These are phyloP conservation scores for Lipomyces orientalis DNA, from an alignment of 805 yeast genomes.

Conservation along the genomic window DNA sequence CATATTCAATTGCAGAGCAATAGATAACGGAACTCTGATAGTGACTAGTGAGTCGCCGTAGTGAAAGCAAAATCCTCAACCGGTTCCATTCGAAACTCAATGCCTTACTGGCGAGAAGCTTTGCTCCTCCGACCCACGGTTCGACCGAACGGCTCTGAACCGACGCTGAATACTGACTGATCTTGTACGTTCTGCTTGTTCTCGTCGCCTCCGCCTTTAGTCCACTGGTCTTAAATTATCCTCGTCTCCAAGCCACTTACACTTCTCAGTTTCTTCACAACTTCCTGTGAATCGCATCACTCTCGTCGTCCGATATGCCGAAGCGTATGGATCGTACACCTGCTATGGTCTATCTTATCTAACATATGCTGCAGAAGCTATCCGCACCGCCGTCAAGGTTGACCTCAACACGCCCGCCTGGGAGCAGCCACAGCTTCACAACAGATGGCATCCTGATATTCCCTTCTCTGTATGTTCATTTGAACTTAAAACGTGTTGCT, in stretches of 20 bases:
- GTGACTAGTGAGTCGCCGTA: constrained; percentile 1
- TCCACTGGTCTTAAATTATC: neutral
- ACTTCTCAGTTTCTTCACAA: neutral
- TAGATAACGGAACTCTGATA: neutral
- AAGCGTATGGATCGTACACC: constrained; percentile 10
- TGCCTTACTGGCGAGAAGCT: neutral
- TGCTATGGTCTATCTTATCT: neutral
- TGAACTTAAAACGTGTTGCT: neutral
- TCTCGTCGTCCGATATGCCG: constrained; percentile 1
- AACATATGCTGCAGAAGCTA: constrained; percentile 33
- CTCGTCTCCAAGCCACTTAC: neutral
- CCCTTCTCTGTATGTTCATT: constrained; percentile 47
- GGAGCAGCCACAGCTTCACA: constrained; percentile 56
- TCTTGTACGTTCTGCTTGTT: neutral
- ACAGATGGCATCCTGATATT: constrained; percentile 61
- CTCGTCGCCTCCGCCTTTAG: neutral
- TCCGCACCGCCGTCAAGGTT: constrained; percentile 51
- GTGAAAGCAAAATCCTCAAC: neutral
- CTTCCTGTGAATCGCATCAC: neutral
- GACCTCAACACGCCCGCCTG: constrained; percentile 54
- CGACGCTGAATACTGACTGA: neutral
- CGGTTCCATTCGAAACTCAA: neutral
- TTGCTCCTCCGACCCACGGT: neutral
- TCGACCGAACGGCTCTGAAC: neutral
- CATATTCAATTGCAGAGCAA: constrained; percentile 8